Percentiles rank a stretch among this genome's conserved stretches.
phyloP scores from a whole-genome alignment of 176 grass and related monocot species.

The Carex scoparia region DNA sequence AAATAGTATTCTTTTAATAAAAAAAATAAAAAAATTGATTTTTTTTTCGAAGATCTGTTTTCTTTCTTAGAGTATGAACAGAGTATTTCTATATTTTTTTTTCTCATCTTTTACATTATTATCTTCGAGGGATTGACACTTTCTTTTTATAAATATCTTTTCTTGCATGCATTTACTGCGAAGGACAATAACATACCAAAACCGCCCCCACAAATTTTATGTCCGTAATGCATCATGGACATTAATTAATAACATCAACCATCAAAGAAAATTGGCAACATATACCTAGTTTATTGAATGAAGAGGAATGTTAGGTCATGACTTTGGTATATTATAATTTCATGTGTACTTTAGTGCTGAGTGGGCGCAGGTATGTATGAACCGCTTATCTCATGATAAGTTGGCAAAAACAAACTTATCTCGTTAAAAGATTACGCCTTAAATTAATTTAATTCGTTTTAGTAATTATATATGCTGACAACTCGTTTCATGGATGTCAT shows the following conservation, averaged over 20 bases:
- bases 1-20: no score
- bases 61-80: no score
- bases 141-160: neutral
- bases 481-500: neutral
- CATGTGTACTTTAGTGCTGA: slow-evolving; percentile 2
- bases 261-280: neutral
- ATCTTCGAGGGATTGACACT: neutral
- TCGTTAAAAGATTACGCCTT: neutral
- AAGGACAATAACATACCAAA: neutral
- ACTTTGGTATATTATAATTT: neutral
- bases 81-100: neutral
- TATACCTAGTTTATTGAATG: neutral
- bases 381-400: neutral
- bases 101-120: neutral
- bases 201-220: neutral
- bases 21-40: no score
- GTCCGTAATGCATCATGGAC: neutral
- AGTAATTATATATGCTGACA: neutral
- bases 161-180: neutral
- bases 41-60: no score
- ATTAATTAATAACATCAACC: neutral
- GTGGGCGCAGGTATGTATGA: neutral
- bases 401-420: neutral
- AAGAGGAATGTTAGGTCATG: neutral
- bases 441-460: neutral